Evolutionary conservation across 176 grass and related monocot species (phyloP).

Genomic region (Aechmea fasciata): DNA sequence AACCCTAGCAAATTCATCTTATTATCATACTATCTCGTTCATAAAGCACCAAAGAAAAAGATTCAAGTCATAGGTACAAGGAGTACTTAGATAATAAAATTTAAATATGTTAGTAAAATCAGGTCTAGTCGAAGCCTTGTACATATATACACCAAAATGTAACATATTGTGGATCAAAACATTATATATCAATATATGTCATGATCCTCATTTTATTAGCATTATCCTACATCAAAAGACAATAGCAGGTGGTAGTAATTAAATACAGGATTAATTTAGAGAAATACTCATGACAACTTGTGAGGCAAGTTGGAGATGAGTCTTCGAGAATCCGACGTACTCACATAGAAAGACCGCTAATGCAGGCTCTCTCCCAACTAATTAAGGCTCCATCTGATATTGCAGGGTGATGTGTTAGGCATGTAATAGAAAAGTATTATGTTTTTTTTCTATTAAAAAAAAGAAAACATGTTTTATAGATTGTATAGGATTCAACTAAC

Average conservation of each 20-base stretch:
- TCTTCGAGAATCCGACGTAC: not conserved
- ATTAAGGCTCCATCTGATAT: not conserved
- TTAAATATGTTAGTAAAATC: no score
- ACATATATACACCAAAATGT: no score
- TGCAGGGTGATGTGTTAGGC: not conserved
- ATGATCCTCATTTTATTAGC: not conserved
- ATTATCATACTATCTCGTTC: no score
- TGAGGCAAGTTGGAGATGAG: not conserved
- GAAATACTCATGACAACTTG: not conserved
- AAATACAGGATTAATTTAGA: not conserved
- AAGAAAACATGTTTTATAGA: no score
- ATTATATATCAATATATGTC: not conserved
- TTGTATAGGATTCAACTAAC: no score
- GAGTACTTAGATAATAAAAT: no score
- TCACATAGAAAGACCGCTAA: not conserved
- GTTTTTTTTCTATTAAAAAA: no score
- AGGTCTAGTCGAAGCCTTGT: no score
- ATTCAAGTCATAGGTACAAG: no score
- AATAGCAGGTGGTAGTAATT: constrained; percentile 6
- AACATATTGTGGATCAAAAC: not conserved
- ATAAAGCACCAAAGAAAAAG: no score
- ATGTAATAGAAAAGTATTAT: no score
- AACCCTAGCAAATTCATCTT: no score
- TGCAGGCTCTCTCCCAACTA: not conserved
- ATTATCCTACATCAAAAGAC: not conserved